Evolutionary conservation across 2,329 filamentous ascomycete species (phyloP).

Genomic region (Ambrosiella xylebori): DNA sequence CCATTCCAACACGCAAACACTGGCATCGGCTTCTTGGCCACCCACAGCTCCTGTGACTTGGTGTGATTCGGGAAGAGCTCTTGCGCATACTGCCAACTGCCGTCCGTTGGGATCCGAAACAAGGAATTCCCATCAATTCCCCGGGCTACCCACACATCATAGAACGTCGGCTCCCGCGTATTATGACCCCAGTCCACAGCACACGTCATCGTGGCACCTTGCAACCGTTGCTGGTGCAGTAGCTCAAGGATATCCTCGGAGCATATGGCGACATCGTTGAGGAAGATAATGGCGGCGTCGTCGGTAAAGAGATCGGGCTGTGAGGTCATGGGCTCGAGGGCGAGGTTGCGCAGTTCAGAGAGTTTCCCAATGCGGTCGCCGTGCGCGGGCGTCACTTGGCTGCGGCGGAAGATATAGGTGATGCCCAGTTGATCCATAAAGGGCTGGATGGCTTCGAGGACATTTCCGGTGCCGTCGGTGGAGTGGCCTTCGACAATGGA

Average conservation of each 20-base stretch:
- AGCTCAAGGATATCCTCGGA: constrained; percentile 41
- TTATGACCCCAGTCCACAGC: constrained; percentile 40
- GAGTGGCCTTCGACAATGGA: constrained; percentile 41
- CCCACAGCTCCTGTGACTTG: constrained; percentile 20
- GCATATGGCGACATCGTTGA: constrained; percentile 37
- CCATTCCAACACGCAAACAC: constrained; percentile 48
- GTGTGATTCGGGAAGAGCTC: constrained; percentile 36
- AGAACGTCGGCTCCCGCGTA: constrained; percentile 30
- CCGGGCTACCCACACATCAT: constrained; percentile 39
- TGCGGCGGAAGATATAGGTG: constrained; percentile 26
- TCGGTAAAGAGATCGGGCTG: neutral
- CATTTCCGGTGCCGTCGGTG: constrained; percentile 33
- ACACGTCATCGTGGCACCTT: constrained; percentile 38
- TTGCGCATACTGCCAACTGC: constrained; percentile 31
- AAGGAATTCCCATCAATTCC: constrained; percentile 36
- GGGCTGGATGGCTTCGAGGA: constrained; percentile 26
- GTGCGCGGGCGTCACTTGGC: constrained; percentile 25
- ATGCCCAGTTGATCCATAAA: constrained; percentile 24
- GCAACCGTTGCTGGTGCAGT: constrained; percentile 27
- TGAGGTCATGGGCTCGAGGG: constrained; percentile 28
- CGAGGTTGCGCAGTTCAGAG: constrained; percentile 34
- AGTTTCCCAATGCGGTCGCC: constrained; percentile 30
- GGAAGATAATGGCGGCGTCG: constrained; percentile 30
- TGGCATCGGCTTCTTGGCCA: constrained; percentile 31
- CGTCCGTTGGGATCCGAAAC: constrained; percentile 33